These are phyloP conservation scores for Pyrus hybrid DNA, from an alignment of 331 rosid species.

Conservation along the genomic window DNA sequence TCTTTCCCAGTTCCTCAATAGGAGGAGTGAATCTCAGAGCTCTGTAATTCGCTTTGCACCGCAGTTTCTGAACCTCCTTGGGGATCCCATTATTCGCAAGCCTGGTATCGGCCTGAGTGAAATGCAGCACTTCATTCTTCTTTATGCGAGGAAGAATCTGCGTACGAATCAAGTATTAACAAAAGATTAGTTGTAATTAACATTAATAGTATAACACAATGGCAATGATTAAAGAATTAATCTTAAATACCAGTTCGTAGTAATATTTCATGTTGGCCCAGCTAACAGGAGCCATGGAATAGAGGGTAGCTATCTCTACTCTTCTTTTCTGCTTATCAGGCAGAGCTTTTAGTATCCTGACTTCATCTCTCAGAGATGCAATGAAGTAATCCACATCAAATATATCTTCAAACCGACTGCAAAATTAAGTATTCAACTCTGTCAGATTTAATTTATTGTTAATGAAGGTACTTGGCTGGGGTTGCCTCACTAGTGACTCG, in stretches of 20 bases:
- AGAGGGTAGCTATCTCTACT: not conserved
- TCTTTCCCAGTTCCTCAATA: constrained; percentile 17
- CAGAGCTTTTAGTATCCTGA: constrained; percentile 11
- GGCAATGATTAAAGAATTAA: not conserved
- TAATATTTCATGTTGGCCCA: constrained; percentile 17
- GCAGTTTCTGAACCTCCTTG: constrained; percentile 11
- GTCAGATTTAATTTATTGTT: not conserved
- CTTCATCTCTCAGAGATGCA: constrained; percentile 11
- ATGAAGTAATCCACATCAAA: constrained; percentile 22
- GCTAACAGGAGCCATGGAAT: constrained; percentile 15
- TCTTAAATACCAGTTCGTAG: not conserved
- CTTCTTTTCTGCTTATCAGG: not conserved
- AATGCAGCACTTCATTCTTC: constrained; percentile 9
- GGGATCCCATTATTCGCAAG: constrained; percentile 24
- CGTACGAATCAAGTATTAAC: not conserved
- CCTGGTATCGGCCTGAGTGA: constrained; percentile 15
- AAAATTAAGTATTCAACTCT: not conserved
- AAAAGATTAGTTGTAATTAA: not conserved
- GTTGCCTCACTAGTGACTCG: too few species aligned
- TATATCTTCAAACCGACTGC: constrained; percentile 18
- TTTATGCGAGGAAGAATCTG: constrained; percentile 12
- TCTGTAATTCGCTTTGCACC: constrained; percentile 16
- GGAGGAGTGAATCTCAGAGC: constrained; percentile 19
- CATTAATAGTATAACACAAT: not conserved
- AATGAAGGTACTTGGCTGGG: not conserved